Base-by-base conservation (phyloP, 345 rosid genomes). In the Citrus australasica region DNA sequence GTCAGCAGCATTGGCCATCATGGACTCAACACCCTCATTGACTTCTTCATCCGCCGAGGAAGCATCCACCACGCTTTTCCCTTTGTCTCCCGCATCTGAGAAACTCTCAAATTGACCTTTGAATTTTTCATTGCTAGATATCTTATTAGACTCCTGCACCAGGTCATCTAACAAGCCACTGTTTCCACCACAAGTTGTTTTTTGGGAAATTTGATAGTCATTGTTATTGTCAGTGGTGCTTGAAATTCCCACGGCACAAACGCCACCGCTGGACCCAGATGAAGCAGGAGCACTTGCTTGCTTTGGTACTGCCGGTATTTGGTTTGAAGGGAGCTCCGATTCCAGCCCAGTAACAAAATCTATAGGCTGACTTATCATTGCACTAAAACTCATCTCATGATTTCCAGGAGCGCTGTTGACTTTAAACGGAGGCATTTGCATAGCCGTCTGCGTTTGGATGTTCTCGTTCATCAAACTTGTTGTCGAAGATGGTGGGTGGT, bases 131-230 rank as follows among this genome's bases (percentile, higher is more conserved):
- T 82, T 79, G 0, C 86, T 76, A 58, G 86, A 76, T 58, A 88
- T 42, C 73, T 79, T 76, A 33, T 82, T 81, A 56, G 94, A 81
- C 82, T 91, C 95, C 82, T 84, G 78, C 76, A 93, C 68, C 73
- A 91, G 83, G 21, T 81, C 89, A 65, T 90, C 94, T 78, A 90
- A 73, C 62, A 90, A 74, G 33, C 92, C 95, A 71, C 94, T 88
- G 28, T 84, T 88, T 1, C 58, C 67, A 6, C 58, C 69, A 22
- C 71, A 21, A 28, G 32, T 55, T 67, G 68, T 75, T 59, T 77
- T 68, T 42, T 63, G 48, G 42, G 14, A 69, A n/a, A 71, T 53
- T 74, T 71, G 68, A 40, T 37, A 33, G 69, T 78, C 73, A 30
- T 30, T 17, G 46, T 74, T 25, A 32, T 74, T 53, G 35, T 66